These are phyloP conservation scores for Hypomontagnella submonticulosa DNA, from an alignment of 495 filamentous ascomycete genomes.

Conservation along the genomic window DNA sequence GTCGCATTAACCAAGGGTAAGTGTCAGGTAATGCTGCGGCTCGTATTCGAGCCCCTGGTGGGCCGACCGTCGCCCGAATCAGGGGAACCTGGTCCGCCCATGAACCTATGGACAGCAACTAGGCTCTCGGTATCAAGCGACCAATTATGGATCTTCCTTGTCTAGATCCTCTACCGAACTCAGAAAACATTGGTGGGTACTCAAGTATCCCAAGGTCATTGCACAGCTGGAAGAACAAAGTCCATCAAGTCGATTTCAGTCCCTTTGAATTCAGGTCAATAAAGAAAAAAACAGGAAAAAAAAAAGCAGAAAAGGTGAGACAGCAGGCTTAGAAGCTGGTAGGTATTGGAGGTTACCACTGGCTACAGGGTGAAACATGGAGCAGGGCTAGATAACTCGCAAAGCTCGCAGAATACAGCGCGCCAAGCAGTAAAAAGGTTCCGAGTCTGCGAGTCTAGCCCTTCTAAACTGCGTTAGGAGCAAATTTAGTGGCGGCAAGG, in stretches of 20 bases:
- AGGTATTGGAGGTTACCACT: conserved; percentile 9
- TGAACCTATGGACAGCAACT: conserved; percentile 21
- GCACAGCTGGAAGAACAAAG: conserved; percentile 4
- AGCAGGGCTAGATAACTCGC: conserved; percentile 1
- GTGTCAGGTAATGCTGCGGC: conserved; percentile 47
- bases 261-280: not conserved
- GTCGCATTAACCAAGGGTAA: conserved; percentile 45
- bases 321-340: conserved; percentile 11
- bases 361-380: conserved; percentile 27
- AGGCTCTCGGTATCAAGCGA: conserved; percentile 35
- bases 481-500: conserved; percentile 17
- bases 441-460: conserved; percentile 10
- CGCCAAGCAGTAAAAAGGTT: conserved; percentile 2
- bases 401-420: not conserved
- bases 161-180: conserved; percentile 7
- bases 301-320: conserved; percentile 24
- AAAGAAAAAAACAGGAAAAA: too few relatives aligned
- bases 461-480: not conserved
- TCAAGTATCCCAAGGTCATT: too few relatives aligned
- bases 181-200: conserved; percentile 10
- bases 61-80: conserved; percentile 17
- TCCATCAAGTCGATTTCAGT: not conserved
- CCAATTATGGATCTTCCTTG: conserved; percentile 17
- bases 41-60: conserved; percentile 37
- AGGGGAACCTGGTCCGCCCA: conserved; percentile 7